A percentile compares a stretch with the other conserved stretches of the same genome.
These are phyloP conservation scores for Parathielavia appendiculata DNA, from an alignment of 495 filamentous ascomycete genomes.

Conservation along the genomic window DNA sequence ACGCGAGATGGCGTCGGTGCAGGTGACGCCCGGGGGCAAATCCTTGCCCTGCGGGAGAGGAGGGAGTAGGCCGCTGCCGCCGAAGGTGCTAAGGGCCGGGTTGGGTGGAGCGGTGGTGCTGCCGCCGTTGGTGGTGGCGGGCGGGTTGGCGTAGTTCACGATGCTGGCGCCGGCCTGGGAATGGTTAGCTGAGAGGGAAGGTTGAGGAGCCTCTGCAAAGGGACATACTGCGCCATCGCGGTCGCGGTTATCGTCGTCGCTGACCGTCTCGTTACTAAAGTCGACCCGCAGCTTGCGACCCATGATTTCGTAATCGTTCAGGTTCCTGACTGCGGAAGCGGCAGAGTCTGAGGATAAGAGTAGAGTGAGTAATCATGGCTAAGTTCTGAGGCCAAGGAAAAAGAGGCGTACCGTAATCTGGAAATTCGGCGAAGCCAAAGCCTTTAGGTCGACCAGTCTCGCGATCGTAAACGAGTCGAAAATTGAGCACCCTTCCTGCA, in stretches of 20 bases:
- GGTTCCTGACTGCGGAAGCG: slow-evolving; percentile 88
- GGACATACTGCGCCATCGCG: slow-evolving; percentile 27
- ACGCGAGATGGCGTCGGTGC: slow-evolving; percentile 83
- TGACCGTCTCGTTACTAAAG: slow-evolving; percentile 85
- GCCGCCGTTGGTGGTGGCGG: slow-evolving; percentile 15
- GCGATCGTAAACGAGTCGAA: slow-evolving; percentile 90
- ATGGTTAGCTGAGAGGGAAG: not conserved
- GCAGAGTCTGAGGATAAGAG: slow-evolving; percentile 60
- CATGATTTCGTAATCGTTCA: slow-evolving; percentile 96
- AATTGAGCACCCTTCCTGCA: slow-evolving; percentile 84
- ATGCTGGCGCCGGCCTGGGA: not conserved
- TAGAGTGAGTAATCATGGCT: not conserved
- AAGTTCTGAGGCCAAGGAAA: not conserved
- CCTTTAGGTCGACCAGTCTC: slow-evolving; percentile 94
- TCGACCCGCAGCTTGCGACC: slow-evolving; percentile 90
- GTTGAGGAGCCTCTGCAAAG: not conserved
- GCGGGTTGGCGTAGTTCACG: slow-evolving; percentile 17
- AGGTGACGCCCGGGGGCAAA: slow-evolving; percentile 70
- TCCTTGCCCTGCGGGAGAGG: slow-evolving; percentile 80
- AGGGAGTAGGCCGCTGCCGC: slow-evolving; percentile 24
- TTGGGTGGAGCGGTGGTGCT: slow-evolving; percentile 28
- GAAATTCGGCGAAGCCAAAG: slow-evolving; percentile 93
- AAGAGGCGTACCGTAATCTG: slow-evolving; percentile 56
- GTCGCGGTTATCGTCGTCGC: slow-evolving; percentile 54
- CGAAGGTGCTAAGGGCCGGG: slow-evolving; percentile 15